These are phyloP conservation scores for Papiliotrema flavescens DNA, from an alignment of 1,284 basidiomycete genomes.

Conservation along the genomic window DNA sequence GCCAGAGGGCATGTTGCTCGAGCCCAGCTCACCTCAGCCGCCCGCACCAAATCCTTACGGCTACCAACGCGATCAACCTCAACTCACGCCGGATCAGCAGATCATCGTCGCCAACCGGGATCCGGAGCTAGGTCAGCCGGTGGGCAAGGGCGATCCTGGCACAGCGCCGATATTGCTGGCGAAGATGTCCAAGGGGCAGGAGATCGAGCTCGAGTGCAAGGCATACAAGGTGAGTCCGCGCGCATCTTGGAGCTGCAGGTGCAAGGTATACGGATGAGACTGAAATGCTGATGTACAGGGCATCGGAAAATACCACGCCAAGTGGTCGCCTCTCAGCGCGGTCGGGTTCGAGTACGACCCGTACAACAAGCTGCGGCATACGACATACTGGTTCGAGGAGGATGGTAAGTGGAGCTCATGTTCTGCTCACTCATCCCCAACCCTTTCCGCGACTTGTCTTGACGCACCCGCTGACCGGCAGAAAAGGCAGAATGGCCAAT, in stretches of 20 bases:
- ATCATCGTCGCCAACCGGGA: constrained; percentile 57
- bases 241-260: background rate
- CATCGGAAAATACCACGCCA: constrained; percentile 96
- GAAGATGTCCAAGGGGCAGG: constrained; percentile 92
- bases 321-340: constrained; percentile 96
- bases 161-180: constrained; percentile 74
- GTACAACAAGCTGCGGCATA: constrained; percentile 93
- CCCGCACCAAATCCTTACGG: constrained; percentile 36
- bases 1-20: background rate
- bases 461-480: constrained; percentile 9
- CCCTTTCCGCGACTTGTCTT: too few relatives aligned
- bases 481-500: constrained; percentile 76
- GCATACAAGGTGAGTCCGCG: constrained; percentile 74
- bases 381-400: constrained; percentile 90
- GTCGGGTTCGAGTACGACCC: constrained; percentile 98
- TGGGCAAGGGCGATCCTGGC: constrained; percentile 72
- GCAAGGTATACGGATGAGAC: background rate
- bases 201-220: constrained; percentile 78
- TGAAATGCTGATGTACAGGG: constrained; percentile 57
- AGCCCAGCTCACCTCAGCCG: constrained; percentile 10
- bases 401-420: constrained; percentile 51
- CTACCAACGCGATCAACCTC: constrained; percentile 32
- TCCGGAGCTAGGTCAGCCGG: constrained; percentile 76
- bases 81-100: constrained; percentile 37
- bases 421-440: too few relatives aligned